Percentiles rank a stretch among this genome's conserved stretches.
These are phyloP conservation scores for Linnemannia hyalina DNA, from an alignment of 192 early-diverging fungal species.

Conservation along the genomic window DNA sequence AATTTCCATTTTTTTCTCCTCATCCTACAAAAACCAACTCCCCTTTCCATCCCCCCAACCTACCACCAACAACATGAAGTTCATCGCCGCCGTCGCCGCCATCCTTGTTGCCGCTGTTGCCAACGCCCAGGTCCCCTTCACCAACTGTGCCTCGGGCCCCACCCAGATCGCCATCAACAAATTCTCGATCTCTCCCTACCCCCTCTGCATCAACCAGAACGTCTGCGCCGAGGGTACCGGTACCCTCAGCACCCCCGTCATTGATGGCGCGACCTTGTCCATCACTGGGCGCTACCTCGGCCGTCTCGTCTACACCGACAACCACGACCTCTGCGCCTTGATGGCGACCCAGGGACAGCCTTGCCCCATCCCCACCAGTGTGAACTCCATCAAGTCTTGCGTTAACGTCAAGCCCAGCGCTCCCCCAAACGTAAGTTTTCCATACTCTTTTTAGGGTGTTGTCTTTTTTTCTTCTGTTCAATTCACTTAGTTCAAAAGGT, in stretches of 20 bases:
- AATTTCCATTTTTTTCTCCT: constrained; percentile 10
- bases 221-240: constrained; percentile 44
- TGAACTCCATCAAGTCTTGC: constrained; percentile 29
- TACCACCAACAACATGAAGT: constrained; percentile 55
- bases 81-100: constrained; percentile 61
- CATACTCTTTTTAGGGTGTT: background rate
- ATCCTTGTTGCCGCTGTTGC: constrained; percentile 56
- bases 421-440: constrained; percentile 15
- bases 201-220: constrained; percentile 46
- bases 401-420: constrained; percentile 23
- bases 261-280: constrained; percentile 15
- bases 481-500: background rate
- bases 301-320: constrained; percentile 36
- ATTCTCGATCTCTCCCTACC: constrained; percentile 57
- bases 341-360: constrained; percentile 9
- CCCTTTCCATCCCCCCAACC: background rate
- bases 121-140: constrained; percentile 58
- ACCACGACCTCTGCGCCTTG: constrained; percentile 35
- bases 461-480: background rate
- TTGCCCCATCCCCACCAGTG: constrained; percentile 37
- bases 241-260: constrained; percentile 45
- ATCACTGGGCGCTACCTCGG: constrained; percentile 28
- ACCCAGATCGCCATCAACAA: constrained; percentile 59
- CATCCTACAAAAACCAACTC: constrained; percentile 5
- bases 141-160: constrained; percentile 58